These are phyloP conservation scores for Neostapfia colusana DNA, from an alignment of 176 grass and related monocot species.

Conservation along the genomic window DNA sequence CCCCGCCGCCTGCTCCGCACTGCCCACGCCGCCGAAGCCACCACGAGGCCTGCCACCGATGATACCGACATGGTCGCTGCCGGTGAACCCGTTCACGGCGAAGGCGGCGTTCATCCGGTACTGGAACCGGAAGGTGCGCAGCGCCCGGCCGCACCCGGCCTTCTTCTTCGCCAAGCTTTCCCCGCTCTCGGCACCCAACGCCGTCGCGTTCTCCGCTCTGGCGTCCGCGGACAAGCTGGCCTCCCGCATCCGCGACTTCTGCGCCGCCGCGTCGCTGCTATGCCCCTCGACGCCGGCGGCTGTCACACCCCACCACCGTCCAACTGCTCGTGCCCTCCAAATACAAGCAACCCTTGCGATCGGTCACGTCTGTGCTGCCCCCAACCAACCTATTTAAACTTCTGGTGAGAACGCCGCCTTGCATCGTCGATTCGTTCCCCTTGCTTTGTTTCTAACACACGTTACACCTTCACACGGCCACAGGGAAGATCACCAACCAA, in stretches of 20 bases:
- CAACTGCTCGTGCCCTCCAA: no score
- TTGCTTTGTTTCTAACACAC: no score
- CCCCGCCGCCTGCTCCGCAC: not conserved
- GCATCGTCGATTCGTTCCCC: no score
- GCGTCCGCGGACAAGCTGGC: conserved; percentile 26
- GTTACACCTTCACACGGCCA: no score
- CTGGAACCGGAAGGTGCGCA: conserved; percentile 63
- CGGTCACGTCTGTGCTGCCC: no score
- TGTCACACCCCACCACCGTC: no score
- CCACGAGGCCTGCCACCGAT: not conserved
- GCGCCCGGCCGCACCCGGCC: conserved; percentile 50
- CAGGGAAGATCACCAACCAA: no score
- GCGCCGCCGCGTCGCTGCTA: conserved; percentile 48
- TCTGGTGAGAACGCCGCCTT: no score
- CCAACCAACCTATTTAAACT: no score
- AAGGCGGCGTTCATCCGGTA: conserved; percentile 61
- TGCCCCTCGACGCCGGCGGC: conserved; percentile 31
- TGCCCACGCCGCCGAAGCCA: not conserved
- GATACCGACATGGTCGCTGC: conserved; percentile 9
- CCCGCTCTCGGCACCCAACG: conserved; percentile 49
- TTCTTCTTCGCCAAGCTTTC: conserved; percentile 68
- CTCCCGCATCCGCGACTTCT: conserved; percentile 43
- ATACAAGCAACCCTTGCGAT: no score
- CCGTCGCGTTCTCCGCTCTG: conserved; percentile 25
- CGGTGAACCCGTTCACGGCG: conserved; percentile 62